Evolutionary conservation across 2,329 filamentous ascomycete species (phyloP).

Genomic region (Ascocoryne sarcoides): DNA sequence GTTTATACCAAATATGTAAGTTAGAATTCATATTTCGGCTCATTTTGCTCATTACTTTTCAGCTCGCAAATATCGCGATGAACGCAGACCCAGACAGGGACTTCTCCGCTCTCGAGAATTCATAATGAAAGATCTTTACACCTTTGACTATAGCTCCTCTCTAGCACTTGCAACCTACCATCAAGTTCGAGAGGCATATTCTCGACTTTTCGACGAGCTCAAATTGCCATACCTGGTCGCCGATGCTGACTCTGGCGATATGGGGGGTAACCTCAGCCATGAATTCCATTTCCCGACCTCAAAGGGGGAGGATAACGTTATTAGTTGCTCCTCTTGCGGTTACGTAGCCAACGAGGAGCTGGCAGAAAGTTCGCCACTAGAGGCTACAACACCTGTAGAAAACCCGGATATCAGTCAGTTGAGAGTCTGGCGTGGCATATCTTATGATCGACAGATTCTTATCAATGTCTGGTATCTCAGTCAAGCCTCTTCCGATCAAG

Average conservation of each 20-base stretch:
- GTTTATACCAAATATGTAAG: slow-evolving; percentile 82
- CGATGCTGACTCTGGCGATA: slow-evolving; percentile 88
- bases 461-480: slow-evolving; percentile 52
- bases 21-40: slow-evolving; percentile 1
- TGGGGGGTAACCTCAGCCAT: slow-evolving; percentile 87
- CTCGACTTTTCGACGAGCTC: slow-evolving; percentile 69
- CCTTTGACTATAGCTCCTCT: slow-evolving; percentile 65
- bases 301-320: slow-evolving; percentile 78
- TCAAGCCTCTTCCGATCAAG: no score
- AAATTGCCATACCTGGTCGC: slow-evolving; percentile 78
- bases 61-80: slow-evolving; percentile 92
- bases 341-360: slow-evolving; percentile 85
- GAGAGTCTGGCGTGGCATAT: slow-evolving; percentile 53
- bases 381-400: not conserved
- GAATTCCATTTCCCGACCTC: slow-evolving; percentile 81
- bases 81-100: slow-evolving; percentile 79
- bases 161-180: slow-evolving; percentile 75
- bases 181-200: slow-evolving; percentile 65
- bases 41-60: slow-evolving; percentile 3
- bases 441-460: slow-evolving; percentile 56
- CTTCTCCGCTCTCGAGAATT: slow-evolving; percentile 85
- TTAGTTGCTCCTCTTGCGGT: slow-evolving; percentile 64
- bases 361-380: slow-evolving; percentile 34
- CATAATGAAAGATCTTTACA: slow-evolving; percentile 97
- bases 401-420: slow-evolving; percentile 8